Percentiles rank a stretch among this genome's conserved stretches.
Evolutionary conservation across 805 yeast genomes (phyloP).

Genomic region (Myxozyma melibiosi): DNA sequence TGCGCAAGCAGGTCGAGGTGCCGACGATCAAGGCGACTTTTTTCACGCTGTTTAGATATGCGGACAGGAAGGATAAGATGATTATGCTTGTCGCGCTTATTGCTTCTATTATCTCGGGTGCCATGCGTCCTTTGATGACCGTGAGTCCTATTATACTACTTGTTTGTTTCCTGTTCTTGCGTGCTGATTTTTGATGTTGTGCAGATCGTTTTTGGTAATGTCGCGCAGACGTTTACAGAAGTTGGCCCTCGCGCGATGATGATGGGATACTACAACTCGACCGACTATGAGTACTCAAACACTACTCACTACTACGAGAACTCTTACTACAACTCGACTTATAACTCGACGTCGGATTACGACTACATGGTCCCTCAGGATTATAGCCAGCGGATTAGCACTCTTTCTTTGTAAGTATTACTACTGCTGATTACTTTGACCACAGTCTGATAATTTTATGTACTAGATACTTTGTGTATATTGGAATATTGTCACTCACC

Average conservation of each 20-base stretch:
- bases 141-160: conserved; percentile 40
- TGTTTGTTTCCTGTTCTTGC: conserved; percentile 51
- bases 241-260: conserved; percentile 32
- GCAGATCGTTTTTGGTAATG: conserved; percentile 47
- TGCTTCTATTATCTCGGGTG: conserved; percentile 33
- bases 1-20: conserved; percentile 41
- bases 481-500: conserved; percentile 42
- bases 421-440: background rate
- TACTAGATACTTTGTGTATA: conserved; percentile 43
- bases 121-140: conserved; percentile 47
- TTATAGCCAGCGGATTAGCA: conserved; percentile 11
- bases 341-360: background rate
- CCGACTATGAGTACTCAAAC: conserved; percentile 38
- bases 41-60: conserved; percentile 41
- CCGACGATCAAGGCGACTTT: conserved; percentile 35
- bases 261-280: background rate
- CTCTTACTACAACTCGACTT: conserved; percentile 6
- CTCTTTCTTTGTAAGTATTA: conserved; percentile 10
- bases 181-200: conserved; percentile 54
- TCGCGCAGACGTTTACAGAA: conserved; percentile 44
- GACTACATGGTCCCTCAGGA: conserved; percentile 24
- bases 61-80: conserved; percentile 35
- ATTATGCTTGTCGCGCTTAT: conserved; percentile 40
- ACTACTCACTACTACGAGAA: conserved; percentile 27
- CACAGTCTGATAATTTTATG: background rate